Conservation (phyloP, 257 asterid genomes). For the Petrea volubilis region DNA sequence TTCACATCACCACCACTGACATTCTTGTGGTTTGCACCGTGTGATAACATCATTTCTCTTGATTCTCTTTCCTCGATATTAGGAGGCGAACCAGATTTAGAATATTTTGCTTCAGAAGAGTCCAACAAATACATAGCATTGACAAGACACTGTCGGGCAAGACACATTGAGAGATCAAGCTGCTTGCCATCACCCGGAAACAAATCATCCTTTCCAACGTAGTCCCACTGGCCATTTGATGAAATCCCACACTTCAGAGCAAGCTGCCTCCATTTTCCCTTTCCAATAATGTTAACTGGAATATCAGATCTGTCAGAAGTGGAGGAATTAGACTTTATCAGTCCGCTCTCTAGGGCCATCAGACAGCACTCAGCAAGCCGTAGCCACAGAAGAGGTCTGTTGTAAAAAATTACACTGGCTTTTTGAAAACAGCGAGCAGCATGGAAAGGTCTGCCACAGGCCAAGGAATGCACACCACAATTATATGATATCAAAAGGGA, state of each 20-base stretch:
- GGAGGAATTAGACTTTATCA: slow-evolving; percentile 43
- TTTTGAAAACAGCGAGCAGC: slow-evolving; percentile 78
- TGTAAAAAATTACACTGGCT: slow-evolving; percentile 57
- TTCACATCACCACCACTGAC: slow-evolving; percentile 39
- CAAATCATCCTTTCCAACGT: slow-evolving; percentile 35
- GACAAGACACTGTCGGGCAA: slow-evolving; percentile 73
- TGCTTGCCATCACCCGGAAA: slow-evolving; percentile 38
- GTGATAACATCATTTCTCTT: slow-evolving; percentile 38
- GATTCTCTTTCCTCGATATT: slow-evolving; percentile 48
- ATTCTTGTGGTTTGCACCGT: slow-evolving; percentile 29
- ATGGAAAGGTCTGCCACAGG: slow-evolving; percentile 74
- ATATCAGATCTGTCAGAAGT: slow-evolving; percentile 46
- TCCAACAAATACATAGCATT: slow-evolving; percentile 71
- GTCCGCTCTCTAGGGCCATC: slow-evolving; percentile 77
- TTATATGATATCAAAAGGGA: slow-evolving; percentile 66
- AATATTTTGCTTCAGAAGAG: slow-evolving; percentile 40
- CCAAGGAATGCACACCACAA: slow-evolving; percentile 73
- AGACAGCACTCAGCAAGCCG: slow-evolving; percentile 89
- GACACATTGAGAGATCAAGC: slow-evolving; percentile 52
- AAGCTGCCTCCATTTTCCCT: slow-evolving; percentile 91
- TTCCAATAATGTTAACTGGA: slow-evolving; percentile 65
- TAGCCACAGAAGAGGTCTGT: slow-evolving; percentile 81
- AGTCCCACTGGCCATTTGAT: slow-evolving; percentile 31
- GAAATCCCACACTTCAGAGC: slow-evolving; percentile 42
- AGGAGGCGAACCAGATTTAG: slow-evolving; percentile 30